phyloP scores from a whole-genome alignment of 352 stramenopile species.

The Plasmopara halstedii region DNA sequence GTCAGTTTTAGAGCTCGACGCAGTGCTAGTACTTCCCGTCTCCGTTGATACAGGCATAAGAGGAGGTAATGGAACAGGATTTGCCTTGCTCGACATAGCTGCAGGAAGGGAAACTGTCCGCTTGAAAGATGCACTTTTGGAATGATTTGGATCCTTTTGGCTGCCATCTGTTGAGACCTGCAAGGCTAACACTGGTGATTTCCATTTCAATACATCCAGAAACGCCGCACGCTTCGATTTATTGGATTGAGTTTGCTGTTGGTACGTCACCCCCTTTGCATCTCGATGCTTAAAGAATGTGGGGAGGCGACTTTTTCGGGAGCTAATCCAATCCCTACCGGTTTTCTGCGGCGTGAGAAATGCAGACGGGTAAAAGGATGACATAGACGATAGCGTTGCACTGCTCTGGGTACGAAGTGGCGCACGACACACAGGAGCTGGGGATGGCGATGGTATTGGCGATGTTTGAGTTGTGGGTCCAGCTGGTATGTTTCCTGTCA shows the following conservation, averaged over 20 bases:
- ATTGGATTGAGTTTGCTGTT: slow-evolving; percentile 17
- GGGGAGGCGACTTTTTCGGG: slow-evolving; percentile 24
- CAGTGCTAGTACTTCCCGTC: not conserved
- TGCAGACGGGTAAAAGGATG: slow-evolving; percentile 29
- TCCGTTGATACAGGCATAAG: slow-evolving; percentile 14
- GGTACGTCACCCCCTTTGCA: slow-evolving; percentile 9
- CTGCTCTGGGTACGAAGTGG: slow-evolving; percentile 30
- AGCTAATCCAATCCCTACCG: slow-evolving; percentile 42
- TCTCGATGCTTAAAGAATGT: slow-evolving; percentile 32
- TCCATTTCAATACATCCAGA: slow-evolving; percentile 19
- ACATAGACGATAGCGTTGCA: slow-evolving; percentile 23
- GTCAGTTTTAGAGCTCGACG: not conserved
- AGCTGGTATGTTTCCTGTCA: not conserved
- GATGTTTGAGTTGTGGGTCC: not conserved
- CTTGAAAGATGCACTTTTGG: slow-evolving; percentile 13
- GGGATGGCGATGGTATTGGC: slow-evolving; percentile 9
- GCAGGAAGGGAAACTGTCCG: slow-evolving; percentile 16
- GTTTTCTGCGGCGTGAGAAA: slow-evolving; percentile 39
- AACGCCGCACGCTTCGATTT: slow-evolving; percentile 18
- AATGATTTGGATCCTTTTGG: slow-evolving; percentile 3
- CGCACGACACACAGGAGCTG: slow-evolving; percentile 15
- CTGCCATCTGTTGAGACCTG: slow-evolving; percentile 9
- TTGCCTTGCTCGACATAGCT: slow-evolving; percentile 16
- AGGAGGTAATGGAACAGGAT: slow-evolving; percentile 6
- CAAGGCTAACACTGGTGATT: slow-evolving; percentile 8